Conservation (phyloP, 139 green algal genomes). For the Coelastrella sp. region DNA sequence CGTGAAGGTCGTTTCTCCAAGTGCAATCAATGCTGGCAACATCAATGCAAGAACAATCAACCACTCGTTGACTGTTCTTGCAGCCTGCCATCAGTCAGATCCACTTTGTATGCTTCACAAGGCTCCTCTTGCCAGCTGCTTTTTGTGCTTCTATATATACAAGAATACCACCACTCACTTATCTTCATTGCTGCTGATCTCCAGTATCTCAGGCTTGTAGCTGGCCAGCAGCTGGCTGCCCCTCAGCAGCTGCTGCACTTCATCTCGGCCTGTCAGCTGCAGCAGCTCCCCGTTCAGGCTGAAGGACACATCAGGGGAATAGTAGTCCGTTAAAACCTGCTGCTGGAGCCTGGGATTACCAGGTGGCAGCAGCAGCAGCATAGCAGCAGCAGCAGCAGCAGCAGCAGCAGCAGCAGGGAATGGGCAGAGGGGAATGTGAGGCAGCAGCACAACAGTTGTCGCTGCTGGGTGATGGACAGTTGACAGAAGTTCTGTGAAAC, state of each 20-base stretch:
- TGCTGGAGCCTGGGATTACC: neutral
- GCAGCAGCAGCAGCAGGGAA: neutral
- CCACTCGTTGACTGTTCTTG: neutral
- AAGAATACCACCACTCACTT: neutral
- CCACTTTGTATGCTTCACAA: neutral
- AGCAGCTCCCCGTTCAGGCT: slow-evolving; percentile 2
- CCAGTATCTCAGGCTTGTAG: slow-evolving; percentile 33
- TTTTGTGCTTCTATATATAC: too few relatives aligned
- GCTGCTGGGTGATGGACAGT: neutral
- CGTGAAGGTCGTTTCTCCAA: neutral
- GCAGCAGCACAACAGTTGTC: neutral
- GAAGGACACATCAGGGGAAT: neutral
- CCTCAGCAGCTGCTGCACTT: slow-evolving; percentile 30
- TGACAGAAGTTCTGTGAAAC: too few relatives aligned
- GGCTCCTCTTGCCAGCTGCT: too few relatives aligned
- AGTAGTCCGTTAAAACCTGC: slow-evolving; percentile 17
- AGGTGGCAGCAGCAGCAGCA: neutral
- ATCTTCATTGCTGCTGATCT: slow-evolving; percentile 17
- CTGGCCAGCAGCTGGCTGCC: slow-evolving; percentile 26
- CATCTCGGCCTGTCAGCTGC: neutral
- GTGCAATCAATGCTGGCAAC: neutral
- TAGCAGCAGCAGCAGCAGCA: neutral
- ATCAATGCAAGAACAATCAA: neutral
- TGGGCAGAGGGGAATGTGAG: neutral
- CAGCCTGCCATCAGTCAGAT: neutral